Evolutionary conservation across 176 grass and related monocot genomes (phyloP).

Genomic region (Ananas comosus): DNA sequence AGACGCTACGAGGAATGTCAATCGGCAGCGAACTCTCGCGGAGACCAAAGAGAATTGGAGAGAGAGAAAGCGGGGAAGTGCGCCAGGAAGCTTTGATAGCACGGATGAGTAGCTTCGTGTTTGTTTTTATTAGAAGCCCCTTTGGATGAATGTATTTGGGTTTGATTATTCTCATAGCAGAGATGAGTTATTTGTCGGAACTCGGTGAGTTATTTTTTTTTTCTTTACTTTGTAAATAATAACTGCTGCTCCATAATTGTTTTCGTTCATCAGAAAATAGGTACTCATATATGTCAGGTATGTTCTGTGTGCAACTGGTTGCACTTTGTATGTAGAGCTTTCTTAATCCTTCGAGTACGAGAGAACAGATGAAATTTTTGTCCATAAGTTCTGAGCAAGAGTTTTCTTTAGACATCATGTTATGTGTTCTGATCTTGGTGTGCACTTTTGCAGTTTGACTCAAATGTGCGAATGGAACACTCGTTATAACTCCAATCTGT

Average conservation of each 20-base stretch:
- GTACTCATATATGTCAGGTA: neutral
- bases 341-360: neutral
- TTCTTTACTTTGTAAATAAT: neutral
- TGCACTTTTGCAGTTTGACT: too few relatives aligned
- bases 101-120: neutral
- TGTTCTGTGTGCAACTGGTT: neutral
- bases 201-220: neutral
- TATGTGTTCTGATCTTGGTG: too few relatives aligned
- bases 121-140: neutral
- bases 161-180: neutral
- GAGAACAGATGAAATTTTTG: neutral
- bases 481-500: too few relatives aligned
- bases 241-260: neutral
- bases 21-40: slow-evolving; percentile 31
- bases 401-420: too few relatives aligned
- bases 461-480: too few relatives aligned
- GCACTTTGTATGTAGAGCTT: neutral
- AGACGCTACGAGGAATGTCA: slow-evolving; percentile 16
- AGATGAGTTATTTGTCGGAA: neutral
- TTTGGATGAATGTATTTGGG: neutral
- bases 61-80: neutral
- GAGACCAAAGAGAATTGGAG: slow-evolving; percentile 27
- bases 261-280: neutral
- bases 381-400: neutral
- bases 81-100: neutral